These are phyloP conservation scores for Macrophomina tecta DNA, from an alignment of 2,329 filamentous ascomycete species.

Conservation along the genomic window DNA sequence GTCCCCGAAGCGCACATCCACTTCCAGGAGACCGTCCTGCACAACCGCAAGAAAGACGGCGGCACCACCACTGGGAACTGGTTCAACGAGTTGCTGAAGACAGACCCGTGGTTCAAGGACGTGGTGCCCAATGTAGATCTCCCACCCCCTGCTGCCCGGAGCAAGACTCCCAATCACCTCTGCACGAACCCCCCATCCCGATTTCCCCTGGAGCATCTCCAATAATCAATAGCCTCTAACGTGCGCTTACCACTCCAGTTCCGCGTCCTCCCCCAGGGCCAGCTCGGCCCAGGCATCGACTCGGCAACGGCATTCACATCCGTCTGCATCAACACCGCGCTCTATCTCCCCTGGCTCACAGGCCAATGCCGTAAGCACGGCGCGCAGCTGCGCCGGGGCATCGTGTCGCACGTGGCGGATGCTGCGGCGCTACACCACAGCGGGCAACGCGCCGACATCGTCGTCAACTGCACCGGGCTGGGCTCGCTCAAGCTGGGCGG, in stretches of 20 bases:
- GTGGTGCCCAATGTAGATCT: conserved; percentile 65
- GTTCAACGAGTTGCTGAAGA: conserved; percentile 71
- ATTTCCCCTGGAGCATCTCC: conserved; percentile 12
- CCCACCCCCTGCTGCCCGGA: conserved; percentile 46
- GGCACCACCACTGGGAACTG: conserved; percentile 59
- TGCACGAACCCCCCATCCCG: neutral
- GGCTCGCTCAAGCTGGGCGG: conserved; percentile 78
- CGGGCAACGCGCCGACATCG: conserved; percentile 65
- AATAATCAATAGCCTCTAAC: neutral
- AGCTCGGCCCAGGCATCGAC: conserved; percentile 68
- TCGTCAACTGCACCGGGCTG: conserved; percentile 87
- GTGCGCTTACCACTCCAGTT: conserved; percentile 54
- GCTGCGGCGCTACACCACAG: conserved; percentile 67
- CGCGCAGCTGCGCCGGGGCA: conserved; percentile 59
- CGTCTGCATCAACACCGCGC: conserved; percentile 86
- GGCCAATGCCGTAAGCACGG: conserved; percentile 79
- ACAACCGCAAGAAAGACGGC: conserved; percentile 69
- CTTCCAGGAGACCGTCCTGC: conserved; percentile 67
- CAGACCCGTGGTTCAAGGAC: conserved; percentile 75
- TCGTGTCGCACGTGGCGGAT: conserved; percentile 71
- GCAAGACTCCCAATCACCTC: neutral
- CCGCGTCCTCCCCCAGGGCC: conserved; percentile 61
- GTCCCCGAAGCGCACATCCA: conserved; percentile 81
- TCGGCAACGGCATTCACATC: conserved; percentile 79
- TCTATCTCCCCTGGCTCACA: conserved; percentile 87